These are phyloP conservation scores for Rhynchosporium secalis DNA, from an alignment of 2,329 filamentous ascomycete species.

Conservation along the genomic window DNA sequence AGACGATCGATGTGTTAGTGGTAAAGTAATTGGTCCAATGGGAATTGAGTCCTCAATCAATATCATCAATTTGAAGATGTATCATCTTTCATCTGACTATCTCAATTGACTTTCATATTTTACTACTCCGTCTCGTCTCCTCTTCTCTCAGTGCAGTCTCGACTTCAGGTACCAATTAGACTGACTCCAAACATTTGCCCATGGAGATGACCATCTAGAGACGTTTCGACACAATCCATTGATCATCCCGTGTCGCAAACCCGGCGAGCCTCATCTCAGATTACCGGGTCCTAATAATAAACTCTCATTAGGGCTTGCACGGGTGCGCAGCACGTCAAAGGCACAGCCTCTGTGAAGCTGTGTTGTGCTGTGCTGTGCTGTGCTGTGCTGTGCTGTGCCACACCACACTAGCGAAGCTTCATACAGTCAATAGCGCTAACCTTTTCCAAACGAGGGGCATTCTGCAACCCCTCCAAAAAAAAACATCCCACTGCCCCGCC, in stretches of 20 bases:
- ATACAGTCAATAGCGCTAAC: neutral
- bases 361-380: no score
- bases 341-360: constrained; percentile 1
- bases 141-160: no score
- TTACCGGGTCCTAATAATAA: neutral
- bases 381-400: no score
- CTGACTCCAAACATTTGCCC: neutral
- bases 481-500: neutral
- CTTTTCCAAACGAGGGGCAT: neutral
- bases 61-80: neutral
- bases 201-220: no score
- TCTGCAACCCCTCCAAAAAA: constrained; percentile 1
- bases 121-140: no score
- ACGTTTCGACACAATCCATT: neutral
- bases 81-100: neutral
- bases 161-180: no score
- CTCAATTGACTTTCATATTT: no score
- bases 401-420: no score
- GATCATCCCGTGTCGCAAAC: neutral
- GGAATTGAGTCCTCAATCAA: constrained; percentile 8
- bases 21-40: constrained; percentile 30
- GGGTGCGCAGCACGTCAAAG: neutral
- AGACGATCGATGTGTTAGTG: constrained; percentile 19
- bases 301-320: neutral
- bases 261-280: neutral